Evolutionary conservation across 805 yeast genomes (phyloP).

Genomic region (Starmerella apis): DNA sequence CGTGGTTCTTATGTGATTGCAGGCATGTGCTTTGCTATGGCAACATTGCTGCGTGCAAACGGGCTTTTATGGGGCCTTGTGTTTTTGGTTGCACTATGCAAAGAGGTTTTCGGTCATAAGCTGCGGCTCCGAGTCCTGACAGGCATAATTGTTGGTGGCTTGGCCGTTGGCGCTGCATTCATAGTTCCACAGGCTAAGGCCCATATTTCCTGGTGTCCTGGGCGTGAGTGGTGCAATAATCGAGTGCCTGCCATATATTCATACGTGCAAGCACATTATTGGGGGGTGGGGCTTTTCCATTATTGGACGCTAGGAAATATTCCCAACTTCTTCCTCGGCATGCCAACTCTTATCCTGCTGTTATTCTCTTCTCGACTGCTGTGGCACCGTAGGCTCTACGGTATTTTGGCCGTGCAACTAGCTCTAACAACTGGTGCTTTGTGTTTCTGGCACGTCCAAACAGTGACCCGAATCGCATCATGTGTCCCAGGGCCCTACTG

Average conservation of each 20-base stretch:
- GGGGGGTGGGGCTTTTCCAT: slow-evolving; percentile 71
- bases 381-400: slow-evolving; percentile 26
- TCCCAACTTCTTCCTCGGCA: slow-evolving; percentile 69
- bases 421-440: slow-evolving; percentile 43
- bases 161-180: slow-evolving; percentile 40
- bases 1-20: slow-evolving; percentile 36
- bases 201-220: slow-evolving; percentile 47
- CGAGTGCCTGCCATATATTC: slow-evolving; percentile 50
- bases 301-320: slow-evolving; percentile 78
- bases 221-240: slow-evolving; percentile 59
- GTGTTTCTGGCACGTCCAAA: slow-evolving; percentile 73
- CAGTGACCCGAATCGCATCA: slow-evolving; percentile 65
- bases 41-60: slow-evolving; percentile 64
- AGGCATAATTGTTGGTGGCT: slow-evolving; percentile 45
- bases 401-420: slow-evolving; percentile 28
- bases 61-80: slow-evolving; percentile 61
- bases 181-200: slow-evolving; percentile 43
- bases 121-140: slow-evolving; percentile 3
- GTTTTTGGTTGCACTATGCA: slow-evolving; percentile 33
- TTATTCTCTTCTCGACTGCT: slow-evolving; percentile 31
- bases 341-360: slow-evolving; percentile 52
- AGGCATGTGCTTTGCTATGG: slow-evolving; percentile 46
- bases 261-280: slow-evolving; percentile 67
- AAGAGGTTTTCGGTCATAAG: slow-evolving; percentile 1
- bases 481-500: slow-evolving; percentile 69